Conservation (phyloP, 1,139 yeast species). For the Arxiozyma slooffiae region DNA sequence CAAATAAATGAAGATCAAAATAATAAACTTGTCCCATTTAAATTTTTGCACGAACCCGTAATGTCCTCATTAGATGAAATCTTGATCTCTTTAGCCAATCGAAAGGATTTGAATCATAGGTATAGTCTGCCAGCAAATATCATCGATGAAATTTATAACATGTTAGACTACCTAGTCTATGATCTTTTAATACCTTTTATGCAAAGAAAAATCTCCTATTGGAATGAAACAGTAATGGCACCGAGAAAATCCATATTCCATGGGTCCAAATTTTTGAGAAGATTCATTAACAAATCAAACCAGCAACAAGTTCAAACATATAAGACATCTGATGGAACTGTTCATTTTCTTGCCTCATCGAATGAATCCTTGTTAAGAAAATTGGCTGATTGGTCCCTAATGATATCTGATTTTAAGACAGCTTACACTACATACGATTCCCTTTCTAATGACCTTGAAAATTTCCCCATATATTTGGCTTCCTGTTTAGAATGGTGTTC, state of each 20-base stretch:
- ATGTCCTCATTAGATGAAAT: slow-evolving; percentile 49
- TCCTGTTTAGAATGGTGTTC: slow-evolving; percentile 84
- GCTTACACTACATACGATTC: slow-evolving; percentile 81
- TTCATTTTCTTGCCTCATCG: slow-evolving; percentile 33
- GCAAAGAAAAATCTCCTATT: slow-evolving; percentile 49
- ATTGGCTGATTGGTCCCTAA: slow-evolving; percentile 86
- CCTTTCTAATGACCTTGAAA: slow-evolving; percentile 62
- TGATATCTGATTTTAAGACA: slow-evolving; percentile 76
- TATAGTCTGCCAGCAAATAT: slow-evolving; percentile 16
- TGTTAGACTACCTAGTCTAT: slow-evolving; percentile 18
- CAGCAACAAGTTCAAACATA: slow-evolving; percentile 36
- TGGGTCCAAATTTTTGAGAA: slow-evolving; percentile 26
- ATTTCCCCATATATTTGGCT: slow-evolving; percentile 47
- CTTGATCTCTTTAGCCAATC: slow-evolving; percentile 62
- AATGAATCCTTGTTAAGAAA: slow-evolving; percentile 71
- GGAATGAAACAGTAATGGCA: slow-evolving; percentile 75
- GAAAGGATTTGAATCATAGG: neutral
- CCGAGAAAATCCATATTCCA: slow-evolving; percentile 47
- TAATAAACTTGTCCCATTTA: slow-evolving; percentile 10
- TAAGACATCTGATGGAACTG: slow-evolving; percentile 14
- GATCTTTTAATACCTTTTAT: slow-evolving; percentile 29
- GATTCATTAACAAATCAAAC: slow-evolving; percentile 30
- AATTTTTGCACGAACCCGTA: slow-evolving; percentile 31
- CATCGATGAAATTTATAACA: slow-evolving; percentile 22
- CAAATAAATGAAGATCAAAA: slow-evolving; percentile 10